phyloP scores from a whole-genome alignment of 1,284 basidiomycete species.

The Coriolopsis trogii region DNA sequence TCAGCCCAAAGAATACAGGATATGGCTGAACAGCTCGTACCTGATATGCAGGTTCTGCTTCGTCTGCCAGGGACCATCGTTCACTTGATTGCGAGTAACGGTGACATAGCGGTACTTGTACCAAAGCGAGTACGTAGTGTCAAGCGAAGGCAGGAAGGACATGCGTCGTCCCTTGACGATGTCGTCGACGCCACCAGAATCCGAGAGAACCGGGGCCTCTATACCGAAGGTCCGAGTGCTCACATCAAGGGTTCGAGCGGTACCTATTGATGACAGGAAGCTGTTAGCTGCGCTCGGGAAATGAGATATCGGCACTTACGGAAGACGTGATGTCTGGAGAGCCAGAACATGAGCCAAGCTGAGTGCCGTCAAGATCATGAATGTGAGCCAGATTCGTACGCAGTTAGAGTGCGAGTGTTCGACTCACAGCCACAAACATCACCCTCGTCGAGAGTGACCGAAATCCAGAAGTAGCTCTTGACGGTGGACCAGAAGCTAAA shows the following conservation, averaged over 20 bases:
- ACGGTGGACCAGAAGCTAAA: conserved; percentile 11
- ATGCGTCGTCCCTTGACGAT: conserved; percentile 28
- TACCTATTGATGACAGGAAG: conserved; percentile 17
- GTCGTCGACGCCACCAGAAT: conserved; percentile 23
- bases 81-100: conserved; percentile 29
- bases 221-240: conserved; percentile 31
- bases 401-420: neutral
- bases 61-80: conserved; percentile 25
- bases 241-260: conserved; percentile 36
- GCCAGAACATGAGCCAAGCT: conserved; percentile 40
- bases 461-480: conserved; percentile 24
- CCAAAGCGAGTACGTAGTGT: conserved; percentile 35
- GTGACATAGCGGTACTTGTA: conserved; percentile 35
- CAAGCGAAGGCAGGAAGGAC: conserved; percentile 33
- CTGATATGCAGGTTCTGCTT: conserved; percentile 33
- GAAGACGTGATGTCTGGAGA: conserved; percentile 38
- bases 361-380: neutral
- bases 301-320: conserved; percentile 21
- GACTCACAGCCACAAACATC: conserved; percentile 27
- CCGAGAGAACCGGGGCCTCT: conserved; percentile 18
- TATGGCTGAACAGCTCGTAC: conserved; percentile 20
- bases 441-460: conserved; percentile 34
- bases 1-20: neutral
- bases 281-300: neutral
- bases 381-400: conserved; percentile 5